Evolutionary conservation across 1,284 basidiomycete species (phyloP), one percentile per base, ranked within the genome.

Genomic region (Microbotryum lychnidis-dioicae): DNA sequence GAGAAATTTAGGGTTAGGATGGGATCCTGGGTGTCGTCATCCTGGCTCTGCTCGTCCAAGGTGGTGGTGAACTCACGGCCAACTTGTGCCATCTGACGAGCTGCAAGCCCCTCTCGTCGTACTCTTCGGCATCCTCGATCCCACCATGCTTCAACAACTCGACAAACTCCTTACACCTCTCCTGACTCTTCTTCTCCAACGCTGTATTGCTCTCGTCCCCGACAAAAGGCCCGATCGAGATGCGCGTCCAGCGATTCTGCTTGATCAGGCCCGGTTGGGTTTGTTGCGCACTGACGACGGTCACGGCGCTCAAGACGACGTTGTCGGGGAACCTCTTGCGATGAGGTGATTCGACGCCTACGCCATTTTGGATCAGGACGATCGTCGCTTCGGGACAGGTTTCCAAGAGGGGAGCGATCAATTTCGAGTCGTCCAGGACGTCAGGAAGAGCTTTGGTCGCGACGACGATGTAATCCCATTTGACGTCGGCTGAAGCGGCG

Each of bases 41-140:
- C 31, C 31, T 10, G 31, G 6, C 6, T 3, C 31, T 31, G 8
- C 31, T 31, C 14, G 12, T 42, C 4, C 18, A 12, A 45, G 27
- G 49, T 25, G 51, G 9, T 37, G 37, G 37, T 16, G 37, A 48
- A 61, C 68, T 59, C 42, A 68, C 69, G 6, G 69, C 69, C n/a
- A 70, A 54, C 66, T 79, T 79, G 70, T 78, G 77, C 78, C 78
- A 79, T 7, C 78, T 71, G 4, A 78, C 74, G 49, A 77, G 70
- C 67, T 79, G 78, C 21, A 79, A 67, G 16, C 70, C 73, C 27
- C 68, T 63, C 56, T 77, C 76, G 23, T 71, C 64, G 61, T 75
- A 69, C n/a, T 65, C 67, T 65, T 77, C 75, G 7, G 75, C 76
- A 65, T 78, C 77, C 50, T 71, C 72, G 59, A 78, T 74, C 9